Base-by-base conservation (phyloP, 805 yeast species). In the Pichia exigua region DNA sequence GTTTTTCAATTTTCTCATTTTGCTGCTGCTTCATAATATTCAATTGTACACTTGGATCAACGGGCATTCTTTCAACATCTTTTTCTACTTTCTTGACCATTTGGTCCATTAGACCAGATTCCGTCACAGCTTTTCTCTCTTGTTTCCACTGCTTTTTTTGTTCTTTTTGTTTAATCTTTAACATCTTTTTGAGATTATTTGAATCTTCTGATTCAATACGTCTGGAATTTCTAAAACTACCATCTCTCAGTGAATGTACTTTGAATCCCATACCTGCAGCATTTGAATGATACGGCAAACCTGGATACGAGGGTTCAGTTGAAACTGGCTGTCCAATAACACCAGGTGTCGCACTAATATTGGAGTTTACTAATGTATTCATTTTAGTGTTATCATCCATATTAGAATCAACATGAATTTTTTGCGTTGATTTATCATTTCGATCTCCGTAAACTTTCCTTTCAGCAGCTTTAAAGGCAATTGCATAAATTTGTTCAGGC, bases 401-500 rank as follows among this genome's bases (percentile, higher is more conserved):
- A 18, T 35, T 45, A 8, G 45, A 27, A 15, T 46, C 46, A 17
- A 39, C 48, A n/a, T 50, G 42, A 2, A 10, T 30, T n/a, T 17
- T 2, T 10, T 35, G 39, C 5, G 7, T 2, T 35, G 20, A 11
- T 35, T 35, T 26, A 35, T 38, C 39, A 21, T 39, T 11, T 24
- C 46, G 43, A 39, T 65, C 69, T 7, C 83, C 83, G 59, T 80
- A 80, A 1, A 82, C 85, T 52, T 72, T 79, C 53, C 71, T 73
- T 62, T 73, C 68, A 0, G 87, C 87, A 15, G 77, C 75, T 55
- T 75, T 76, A 54, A 75, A 69, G 0, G 87, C 87, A 56, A 68
- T 68, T 21, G 71, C 72, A 57, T 81, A 82, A 71, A 80, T 69
- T 55, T 81, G 83, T 42, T 73, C 77, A 24, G 75, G 75, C 27